Evolutionary conservation across 441 rosid genomes (phyloP).

Genomic region (Gossypium davidsonii): DNA sequence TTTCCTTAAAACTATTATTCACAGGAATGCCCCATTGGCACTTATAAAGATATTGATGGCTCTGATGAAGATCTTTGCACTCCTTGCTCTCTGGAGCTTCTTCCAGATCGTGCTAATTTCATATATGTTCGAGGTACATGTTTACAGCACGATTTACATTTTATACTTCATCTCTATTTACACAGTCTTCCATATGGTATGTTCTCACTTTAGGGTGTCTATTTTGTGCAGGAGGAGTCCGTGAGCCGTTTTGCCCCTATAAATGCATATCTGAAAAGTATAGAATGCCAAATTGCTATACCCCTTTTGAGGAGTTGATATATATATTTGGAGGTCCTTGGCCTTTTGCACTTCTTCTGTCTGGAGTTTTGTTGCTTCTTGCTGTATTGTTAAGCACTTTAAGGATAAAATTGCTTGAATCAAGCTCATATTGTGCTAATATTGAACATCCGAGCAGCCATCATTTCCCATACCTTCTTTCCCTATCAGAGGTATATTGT

Average conservation of each 20-base stretch:
- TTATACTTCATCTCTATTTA: slow-evolving; percentile 13
- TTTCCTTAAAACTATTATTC: slow-evolving; percentile 12
- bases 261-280: slow-evolving; percentile 85
- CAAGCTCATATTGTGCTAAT: slow-evolving; percentile 46
- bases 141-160: background rate
- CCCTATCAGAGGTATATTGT: slow-evolving; percentile 72
- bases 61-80: slow-evolving; percentile 77
- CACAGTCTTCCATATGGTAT: slow-evolving; percentile 1
- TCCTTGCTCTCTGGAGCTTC: slow-evolving; percentile 74
- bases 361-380: slow-evolving; percentile 60
- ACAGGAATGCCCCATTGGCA: slow-evolving; percentile 97
- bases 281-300: slow-evolving; percentile 92
- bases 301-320: slow-evolving; percentile 89
- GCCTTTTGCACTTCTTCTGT: slow-evolving; percentile 64
- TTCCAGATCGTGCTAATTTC: slow-evolving; percentile 79
- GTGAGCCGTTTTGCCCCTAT: slow-evolving; percentile 64
- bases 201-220: slow-evolving; percentile 22
- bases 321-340: slow-evolving; percentile 93
- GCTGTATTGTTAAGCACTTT: slow-evolving; percentile 59
- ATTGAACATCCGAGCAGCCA: slow-evolving; percentile 57
- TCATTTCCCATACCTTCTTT: slow-evolving; percentile 79
- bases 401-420: slow-evolving; percentile 65
- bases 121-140: slow-evolving; percentile 72
- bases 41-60: slow-evolving; percentile 78
- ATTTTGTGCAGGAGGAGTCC: slow-evolving; percentile 72